A percentile compares a stretch with the other conserved stretches of the same genome.
These are phyloP conservation scores for Penicillium salamii DNA, from an alignment of 495 filamentous ascomycete species.

Conservation along the genomic window DNA sequence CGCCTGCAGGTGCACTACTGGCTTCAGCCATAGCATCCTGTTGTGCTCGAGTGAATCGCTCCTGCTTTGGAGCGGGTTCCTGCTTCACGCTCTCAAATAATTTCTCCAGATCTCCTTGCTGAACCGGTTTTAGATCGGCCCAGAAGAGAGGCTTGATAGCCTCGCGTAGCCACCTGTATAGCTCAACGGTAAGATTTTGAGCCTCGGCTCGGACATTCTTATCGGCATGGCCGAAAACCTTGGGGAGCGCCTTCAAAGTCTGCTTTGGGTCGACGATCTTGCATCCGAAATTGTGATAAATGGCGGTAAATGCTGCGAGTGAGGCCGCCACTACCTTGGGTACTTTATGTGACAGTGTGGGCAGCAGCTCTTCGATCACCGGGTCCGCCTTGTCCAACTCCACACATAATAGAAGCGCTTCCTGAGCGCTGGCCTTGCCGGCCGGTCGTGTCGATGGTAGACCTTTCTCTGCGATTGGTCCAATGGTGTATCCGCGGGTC, in stretches of 20 bases:
- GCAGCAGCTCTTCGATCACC: slow-evolving; percentile 86
- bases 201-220: slow-evolving; percentile 97
- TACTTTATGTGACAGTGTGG: slow-evolving; percentile 82
- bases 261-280: slow-evolving; percentile 96
- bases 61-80: slow-evolving; percentile 84
- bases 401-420: slow-evolving; percentile 84
- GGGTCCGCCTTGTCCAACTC: slow-evolving; percentile 86
- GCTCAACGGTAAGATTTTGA: slow-evolving; percentile 85
- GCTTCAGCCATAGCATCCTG: slow-evolving; percentile 76
- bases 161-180: slow-evolving; percentile 96
- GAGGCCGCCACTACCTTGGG: slow-evolving; percentile 91
- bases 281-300: slow-evolving; percentile 91
- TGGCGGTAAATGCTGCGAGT: slow-evolving; percentile 71
- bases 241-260: slow-evolving; percentile 85
- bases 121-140: slow-evolving; percentile 91
- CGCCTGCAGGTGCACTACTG: slow-evolving; percentile 56
- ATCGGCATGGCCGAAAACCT: slow-evolving; percentile 92
- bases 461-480: slow-evolving; percentile 86
- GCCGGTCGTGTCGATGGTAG: slow-evolving; percentile 81
- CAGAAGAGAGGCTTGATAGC: slow-evolving; percentile 99
- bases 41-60: slow-evolving; percentile 82
- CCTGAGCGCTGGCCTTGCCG: slow-evolving; percentile 81
- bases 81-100: slow-evolving; percentile 91
- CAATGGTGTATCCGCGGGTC: slow-evolving; percentile 70
- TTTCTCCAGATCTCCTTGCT: slow-evolving; percentile 91